Percentiles rank a stretch among this genome's conserved stretches.
Evolutionary conservation across 331 rosid genomes (phyloP).

Genomic region (Acacia pycnantha): DNA sequence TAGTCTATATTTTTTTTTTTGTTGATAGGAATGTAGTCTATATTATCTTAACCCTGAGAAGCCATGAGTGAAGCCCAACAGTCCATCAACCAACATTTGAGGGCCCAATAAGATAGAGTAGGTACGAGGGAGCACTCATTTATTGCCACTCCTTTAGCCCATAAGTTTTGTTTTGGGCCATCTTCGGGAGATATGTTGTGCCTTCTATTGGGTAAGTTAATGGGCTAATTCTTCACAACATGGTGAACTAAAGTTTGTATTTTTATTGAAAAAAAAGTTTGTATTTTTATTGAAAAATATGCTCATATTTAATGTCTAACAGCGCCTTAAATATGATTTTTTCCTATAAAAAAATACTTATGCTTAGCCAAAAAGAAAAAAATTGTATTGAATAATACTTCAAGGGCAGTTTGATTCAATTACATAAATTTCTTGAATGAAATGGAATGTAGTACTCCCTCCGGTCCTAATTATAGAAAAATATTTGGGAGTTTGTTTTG

Average conservation of each 20-base stretch:
- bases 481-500: no score
- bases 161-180: not conserved
- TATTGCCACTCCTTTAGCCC: not conserved
- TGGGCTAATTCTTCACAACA: no score
- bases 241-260: rapidly evolving
- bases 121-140: not conserved
- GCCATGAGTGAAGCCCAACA: not conserved
- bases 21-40: no score
- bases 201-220: not conserved
- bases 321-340: no score
- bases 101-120: not conserved
- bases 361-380: no score
- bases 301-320: no score
- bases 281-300: no score
- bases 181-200: not conserved
- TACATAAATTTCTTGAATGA: not conserved
- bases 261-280: no score
- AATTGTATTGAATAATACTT: not conserved
- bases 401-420: not conserved
- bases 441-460: not conserved
- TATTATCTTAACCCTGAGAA: no score
- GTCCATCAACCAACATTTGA: not conserved
- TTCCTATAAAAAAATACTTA: rapidly evolving
- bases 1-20: no score
- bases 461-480: no score